A percentile compares a stretch with the other conserved stretches of the same genome.
Evolutionary conservation across 2,329 filamentous ascomycete species (phyloP).

Genomic region (Aspergillus neoniger): DNA sequence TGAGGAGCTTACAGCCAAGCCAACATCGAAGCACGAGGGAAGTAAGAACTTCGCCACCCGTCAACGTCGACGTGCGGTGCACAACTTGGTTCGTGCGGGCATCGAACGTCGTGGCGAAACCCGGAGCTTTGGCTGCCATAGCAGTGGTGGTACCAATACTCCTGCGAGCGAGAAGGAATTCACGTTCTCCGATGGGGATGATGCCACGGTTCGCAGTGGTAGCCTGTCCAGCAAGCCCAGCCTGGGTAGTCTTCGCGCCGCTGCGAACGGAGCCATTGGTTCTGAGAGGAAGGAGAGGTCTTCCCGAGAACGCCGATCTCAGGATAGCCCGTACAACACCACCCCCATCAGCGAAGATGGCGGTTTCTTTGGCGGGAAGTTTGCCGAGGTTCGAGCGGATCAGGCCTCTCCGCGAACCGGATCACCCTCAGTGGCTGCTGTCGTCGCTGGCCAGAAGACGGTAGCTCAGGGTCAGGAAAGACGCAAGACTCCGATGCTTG

Average conservation of each 20-base stretch:
- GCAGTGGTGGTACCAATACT: conserved; percentile 73
- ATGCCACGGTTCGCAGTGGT: conserved; percentile 72
- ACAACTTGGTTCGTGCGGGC: conserved; percentile 87
- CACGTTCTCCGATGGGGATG: conserved; percentile 73
- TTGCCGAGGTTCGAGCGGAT: conserved; percentile 51
- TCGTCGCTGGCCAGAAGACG: conserved; percentile 56
- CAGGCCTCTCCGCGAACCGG: conserved; percentile 33
- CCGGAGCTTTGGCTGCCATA: conserved; percentile 66
- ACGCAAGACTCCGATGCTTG: conserved; percentile 82
- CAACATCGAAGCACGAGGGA: conserved; percentile 88
- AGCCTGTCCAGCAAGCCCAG: conserved; percentile 77
- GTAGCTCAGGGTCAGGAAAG: conserved; percentile 59
- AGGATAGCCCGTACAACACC: conserved; percentile 56
- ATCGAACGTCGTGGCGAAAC: conserved; percentile 76
- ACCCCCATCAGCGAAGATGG: conserved; percentile 67
- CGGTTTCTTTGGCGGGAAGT: conserved; percentile 57
- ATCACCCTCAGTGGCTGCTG: conserved; percentile 42
- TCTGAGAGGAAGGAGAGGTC: conserved; percentile 77
- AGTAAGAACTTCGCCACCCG: conserved; percentile 96
- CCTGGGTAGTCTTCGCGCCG: conserved; percentile 73
- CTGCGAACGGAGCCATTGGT: conserved; percentile 80
- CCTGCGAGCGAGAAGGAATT: conserved; percentile 81
- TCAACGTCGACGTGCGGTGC: conserved; percentile 85
- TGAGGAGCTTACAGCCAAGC: conserved; percentile 86
- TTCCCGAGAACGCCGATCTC: conserved; percentile 57